phyloP scores from a whole-genome alignment of 2,329 filamentous ascomycete genomes.

The Colletotrichum chlorophyti region DNA sequence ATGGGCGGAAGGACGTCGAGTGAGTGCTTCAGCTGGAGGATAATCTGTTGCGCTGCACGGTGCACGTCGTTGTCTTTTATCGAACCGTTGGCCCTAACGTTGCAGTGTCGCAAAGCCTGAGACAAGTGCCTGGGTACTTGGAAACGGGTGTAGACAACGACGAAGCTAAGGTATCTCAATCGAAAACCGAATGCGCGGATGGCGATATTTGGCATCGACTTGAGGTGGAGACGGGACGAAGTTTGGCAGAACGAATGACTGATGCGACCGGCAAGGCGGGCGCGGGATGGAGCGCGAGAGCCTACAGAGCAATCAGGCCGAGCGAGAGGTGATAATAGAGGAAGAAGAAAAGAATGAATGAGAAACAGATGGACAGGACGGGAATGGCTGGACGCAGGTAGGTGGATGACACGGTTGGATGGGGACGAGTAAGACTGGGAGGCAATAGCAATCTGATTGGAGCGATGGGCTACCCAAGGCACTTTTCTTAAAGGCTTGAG shows the following conservation, averaged over 20 bases:
- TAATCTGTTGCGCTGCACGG: background rate
- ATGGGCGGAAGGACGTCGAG: background rate
- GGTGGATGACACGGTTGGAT: too few species aligned
- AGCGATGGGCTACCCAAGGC: conserved; percentile 7
- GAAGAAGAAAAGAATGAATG: too few species aligned
- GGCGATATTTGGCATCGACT: too few species aligned
- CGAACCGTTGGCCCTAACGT: conserved; percentile 4
- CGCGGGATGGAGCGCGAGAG: too few species aligned
- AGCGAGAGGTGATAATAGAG: too few species aligned
- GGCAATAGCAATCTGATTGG: too few species aligned
- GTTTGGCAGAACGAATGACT: background rate
- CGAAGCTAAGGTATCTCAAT: background rate
- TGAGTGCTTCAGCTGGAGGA: background rate
- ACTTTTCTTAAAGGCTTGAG: too few species aligned
- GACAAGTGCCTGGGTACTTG: background rate
- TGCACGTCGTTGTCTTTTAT: conserved; percentile 1
- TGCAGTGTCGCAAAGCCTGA: conserved; percentile 17
- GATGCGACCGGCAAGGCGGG: conserved; percentile 9
- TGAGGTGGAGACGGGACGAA: background rate
- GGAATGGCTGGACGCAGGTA: too few species aligned
- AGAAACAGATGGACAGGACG: too few species aligned
- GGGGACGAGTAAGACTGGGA: background rate
- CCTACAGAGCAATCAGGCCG: too few species aligned
- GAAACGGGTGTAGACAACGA: background rate
- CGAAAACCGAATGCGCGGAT: too few species aligned